A percentile compares a stretch with the other conserved stretches of the same genome.
Conservation (phyloP, 1,284 basidiomycete species). For the Earliella scabrosa region DNA sequence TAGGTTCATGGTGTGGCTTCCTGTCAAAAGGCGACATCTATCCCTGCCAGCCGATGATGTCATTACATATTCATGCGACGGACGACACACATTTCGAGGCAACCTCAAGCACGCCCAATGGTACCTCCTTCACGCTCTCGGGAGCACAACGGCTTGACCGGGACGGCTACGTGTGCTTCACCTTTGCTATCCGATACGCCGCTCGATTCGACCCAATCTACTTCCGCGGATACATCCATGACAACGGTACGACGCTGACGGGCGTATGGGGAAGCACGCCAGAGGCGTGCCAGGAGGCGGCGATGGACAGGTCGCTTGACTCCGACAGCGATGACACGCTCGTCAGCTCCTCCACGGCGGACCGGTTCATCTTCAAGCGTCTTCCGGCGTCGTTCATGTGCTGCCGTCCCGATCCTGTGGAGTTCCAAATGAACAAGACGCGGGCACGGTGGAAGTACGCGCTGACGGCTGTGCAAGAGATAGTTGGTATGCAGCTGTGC, state of each 20-base stretch:
- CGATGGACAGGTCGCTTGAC: neutral
- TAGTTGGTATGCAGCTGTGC: neutral
- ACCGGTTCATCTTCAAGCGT: slow-evolving; percentile 15
- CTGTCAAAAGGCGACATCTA: slow-evolving; percentile 7
- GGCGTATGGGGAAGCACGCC: slow-evolving; percentile 12
- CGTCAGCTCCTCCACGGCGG: neutral
- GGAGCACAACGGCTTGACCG: neutral
- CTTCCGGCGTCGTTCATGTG: slow-evolving; percentile 5
- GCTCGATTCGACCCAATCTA: slow-evolving; percentile 9
- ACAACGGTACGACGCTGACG: slow-evolving; percentile 10
- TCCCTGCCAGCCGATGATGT: slow-evolving; percentile 13
- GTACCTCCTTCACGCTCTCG: slow-evolving; percentile 2
- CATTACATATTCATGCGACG: slow-evolving; percentile 4
- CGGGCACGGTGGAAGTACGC: slow-evolving; percentile 22
- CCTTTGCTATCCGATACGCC: slow-evolving; percentile 6
- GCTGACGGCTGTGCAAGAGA: slow-evolving; percentile 9
- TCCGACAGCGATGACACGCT: neutral
- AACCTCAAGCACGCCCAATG: slow-evolving; percentile 3
- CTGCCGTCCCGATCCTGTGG: slow-evolving; percentile 13
- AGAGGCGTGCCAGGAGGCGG: neutral
- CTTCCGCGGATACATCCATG: slow-evolving; percentile 12
- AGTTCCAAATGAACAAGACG: slow-evolving; percentile 7
- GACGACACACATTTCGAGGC: slow-evolving; percentile 5
- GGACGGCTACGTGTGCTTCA: neutral
- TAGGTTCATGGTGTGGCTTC: slow-evolving; percentile 12